Evolutionary conservation across 2,329 filamentous ascomycete species (phyloP).

Genomic region (Delphinella strobiligena): DNA sequence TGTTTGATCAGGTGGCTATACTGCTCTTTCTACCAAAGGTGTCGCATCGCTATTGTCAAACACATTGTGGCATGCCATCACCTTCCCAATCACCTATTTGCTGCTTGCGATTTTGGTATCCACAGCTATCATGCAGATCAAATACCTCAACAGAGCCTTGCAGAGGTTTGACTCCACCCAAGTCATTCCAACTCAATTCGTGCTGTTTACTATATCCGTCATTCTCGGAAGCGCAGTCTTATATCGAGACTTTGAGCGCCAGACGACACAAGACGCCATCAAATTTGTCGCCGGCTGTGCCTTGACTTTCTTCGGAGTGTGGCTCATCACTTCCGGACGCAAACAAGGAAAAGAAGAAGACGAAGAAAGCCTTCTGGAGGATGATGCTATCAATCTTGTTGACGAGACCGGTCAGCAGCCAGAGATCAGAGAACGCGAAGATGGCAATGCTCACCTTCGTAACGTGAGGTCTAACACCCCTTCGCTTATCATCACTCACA

Average conservation of each 20-base stretch:
- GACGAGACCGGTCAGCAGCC: constrained; percentile 23
- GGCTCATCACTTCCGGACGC: constrained; percentile 83
- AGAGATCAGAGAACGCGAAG: constrained; percentile 16
- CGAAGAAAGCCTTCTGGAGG: constrained; percentile 22
- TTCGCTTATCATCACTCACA: constrained; percentile 14
- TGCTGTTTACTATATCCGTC: constrained; percentile 89
- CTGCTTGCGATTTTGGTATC: constrained; percentile 66
- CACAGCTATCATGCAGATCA: constrained; percentile 92
- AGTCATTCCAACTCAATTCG: constrained; percentile 95
- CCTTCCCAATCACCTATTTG: constrained; percentile 82
- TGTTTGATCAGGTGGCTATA: constrained; percentile 76
- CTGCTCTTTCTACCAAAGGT: constrained; percentile 91
- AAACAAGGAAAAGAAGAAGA: constrained; percentile 43
- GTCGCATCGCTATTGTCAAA: constrained; percentile 91
- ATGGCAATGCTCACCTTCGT: constrained; percentile 3
- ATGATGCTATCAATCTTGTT: constrained; percentile 30
- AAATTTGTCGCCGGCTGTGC: constrained; percentile 88
- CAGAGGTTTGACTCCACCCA: constrained; percentile 95
- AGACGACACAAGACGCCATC: constrained; percentile 55
- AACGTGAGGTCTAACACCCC: constrained; percentile 11
- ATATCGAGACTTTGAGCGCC: constrained; percentile 88
- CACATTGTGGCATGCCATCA: constrained; percentile 76
- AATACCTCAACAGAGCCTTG: constrained; percentile 81
- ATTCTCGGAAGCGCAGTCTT: constrained; percentile 88
- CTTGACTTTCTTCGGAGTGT: constrained; percentile 92